Conservation (phyloP, 495 filamentous ascomycete species). For the Monascus purpureus region DNA sequence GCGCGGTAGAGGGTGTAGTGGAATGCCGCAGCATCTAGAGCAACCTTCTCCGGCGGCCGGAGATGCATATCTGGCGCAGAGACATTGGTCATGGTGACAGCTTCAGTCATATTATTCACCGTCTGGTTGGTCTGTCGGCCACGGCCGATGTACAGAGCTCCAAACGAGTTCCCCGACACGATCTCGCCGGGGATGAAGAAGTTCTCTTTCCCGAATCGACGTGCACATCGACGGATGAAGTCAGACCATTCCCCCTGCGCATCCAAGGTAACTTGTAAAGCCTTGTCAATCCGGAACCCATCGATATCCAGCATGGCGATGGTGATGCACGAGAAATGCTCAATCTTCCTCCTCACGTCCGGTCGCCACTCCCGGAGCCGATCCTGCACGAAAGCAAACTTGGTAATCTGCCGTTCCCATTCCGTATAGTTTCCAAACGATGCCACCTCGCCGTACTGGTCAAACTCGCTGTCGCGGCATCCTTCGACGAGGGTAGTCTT, state of each 20-base stretch:
- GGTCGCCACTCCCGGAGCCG: conserved; percentile 25
- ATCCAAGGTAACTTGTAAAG: conserved; percentile 31
- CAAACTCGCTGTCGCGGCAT: conserved; percentile 20
- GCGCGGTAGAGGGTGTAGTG: conserved; percentile 33
- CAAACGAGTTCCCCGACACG: conserved; percentile 21
- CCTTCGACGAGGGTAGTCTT: conserved; percentile 12
- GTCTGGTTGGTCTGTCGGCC: conserved; percentile 19
- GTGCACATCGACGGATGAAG: conserved; percentile 25
- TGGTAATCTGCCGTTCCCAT: conserved; percentile 20
- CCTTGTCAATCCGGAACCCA: conserved; percentile 36
- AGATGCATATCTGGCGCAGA: conserved; percentile 13
- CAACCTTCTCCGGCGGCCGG: conserved; percentile 15
- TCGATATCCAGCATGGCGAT: conserved; percentile 35
- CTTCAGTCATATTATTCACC: conserved; percentile 10
- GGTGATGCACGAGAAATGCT: conserved; percentile 23
- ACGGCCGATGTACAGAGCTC: conserved; percentile 21
- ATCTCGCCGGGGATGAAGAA: conserved; percentile 37
- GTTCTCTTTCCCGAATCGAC: conserved; percentile 27
- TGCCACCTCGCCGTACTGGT: conserved; percentile 26
- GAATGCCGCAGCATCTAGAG: conserved; percentile 30
- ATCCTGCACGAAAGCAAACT: conserved; percentile 28
- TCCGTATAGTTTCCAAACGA: conserved; percentile 28
- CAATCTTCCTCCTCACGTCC: conserved; percentile 19
- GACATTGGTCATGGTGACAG: conserved; percentile 12
- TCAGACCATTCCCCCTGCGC: conserved; percentile 29